phyloP scores from a whole-genome alignment of 1,139 yeast genomes.

The Schwanniomyces etchellsii region DNA sequence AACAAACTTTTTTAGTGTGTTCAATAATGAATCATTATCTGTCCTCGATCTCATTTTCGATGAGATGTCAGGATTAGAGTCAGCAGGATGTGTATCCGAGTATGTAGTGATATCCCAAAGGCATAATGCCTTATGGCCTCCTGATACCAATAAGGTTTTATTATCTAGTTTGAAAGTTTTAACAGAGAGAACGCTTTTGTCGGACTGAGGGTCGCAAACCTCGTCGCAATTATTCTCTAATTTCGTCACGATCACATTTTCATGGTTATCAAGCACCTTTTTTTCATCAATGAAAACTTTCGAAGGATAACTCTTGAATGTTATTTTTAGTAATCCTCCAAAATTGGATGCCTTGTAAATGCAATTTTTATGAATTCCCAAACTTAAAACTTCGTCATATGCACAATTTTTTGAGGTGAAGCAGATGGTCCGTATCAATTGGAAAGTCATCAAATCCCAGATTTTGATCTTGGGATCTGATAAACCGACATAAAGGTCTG shows the following conservation, averaged over 20 bases:
- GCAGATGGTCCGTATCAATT: conserved; percentile 55
- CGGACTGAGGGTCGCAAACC: conserved; percentile 9
- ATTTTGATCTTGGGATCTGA: conserved; percentile 67
- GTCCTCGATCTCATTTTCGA: conserved; percentile 4
- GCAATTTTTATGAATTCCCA: conserved; percentile 46
- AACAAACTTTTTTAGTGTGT: conserved; percentile 56
- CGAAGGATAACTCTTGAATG: conserved; percentile 25
- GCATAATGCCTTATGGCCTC: conserved; percentile 31
- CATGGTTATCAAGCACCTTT: conserved; percentile 5
- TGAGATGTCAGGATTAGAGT: conserved; percentile 1
- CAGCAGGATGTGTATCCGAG: conserved; percentile 7
- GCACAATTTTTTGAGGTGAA: conserved; percentile 21
- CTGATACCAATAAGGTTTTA: conserved; percentile 28
- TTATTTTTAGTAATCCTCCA: conserved; percentile 51
- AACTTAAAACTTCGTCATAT: conserved; percentile 29
- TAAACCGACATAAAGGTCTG: conserved; percentile 75
- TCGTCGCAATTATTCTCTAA: neutral
- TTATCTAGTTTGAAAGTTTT: conserved; percentile 18
- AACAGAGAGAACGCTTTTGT: conserved; percentile 24
- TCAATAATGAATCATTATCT: conserved; percentile 56
- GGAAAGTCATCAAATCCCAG: conserved; percentile 81
- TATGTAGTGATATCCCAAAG: conserved; percentile 31
- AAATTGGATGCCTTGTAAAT: conserved; percentile 50
- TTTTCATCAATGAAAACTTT: conserved; percentile 5
- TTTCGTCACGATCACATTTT: conserved; percentile 1